Percentiles rank a stretch among this genome's conserved stretches.
Conservation (phyloP, 2,329 filamentous ascomycete species). For the Fusarium longipes region DNA sequence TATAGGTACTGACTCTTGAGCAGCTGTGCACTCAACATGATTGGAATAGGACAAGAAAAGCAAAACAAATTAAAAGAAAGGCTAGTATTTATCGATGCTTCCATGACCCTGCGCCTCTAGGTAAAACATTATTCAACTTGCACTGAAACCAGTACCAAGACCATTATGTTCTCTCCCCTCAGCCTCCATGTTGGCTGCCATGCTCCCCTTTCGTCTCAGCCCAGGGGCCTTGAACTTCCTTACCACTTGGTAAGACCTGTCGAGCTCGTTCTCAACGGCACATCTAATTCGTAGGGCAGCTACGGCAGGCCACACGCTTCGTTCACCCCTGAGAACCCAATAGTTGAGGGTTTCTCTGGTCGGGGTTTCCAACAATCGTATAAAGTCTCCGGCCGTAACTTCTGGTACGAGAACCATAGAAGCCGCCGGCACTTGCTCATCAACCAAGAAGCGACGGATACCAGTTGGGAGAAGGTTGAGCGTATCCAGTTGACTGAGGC, state of each 20-base stretch:
- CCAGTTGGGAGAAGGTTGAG: slow-evolving; percentile 76
- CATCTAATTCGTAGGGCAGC: slow-evolving; percentile 84
- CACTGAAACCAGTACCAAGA: slow-evolving; percentile 20
- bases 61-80: background rate
- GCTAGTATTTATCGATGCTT: slow-evolving; percentile 9
- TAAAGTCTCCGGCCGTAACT: slow-evolving; percentile 77
- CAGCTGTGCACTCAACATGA: background rate
- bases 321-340: slow-evolving; percentile 87
- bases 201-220: slow-evolving; percentile 59
- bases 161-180: slow-evolving; percentile 34
- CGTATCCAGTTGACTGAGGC: slow-evolving; percentile 82
- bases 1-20: background rate
- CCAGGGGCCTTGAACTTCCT: slow-evolving; percentile 69
- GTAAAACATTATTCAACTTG: slow-evolving; percentile 21
- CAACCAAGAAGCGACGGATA: slow-evolving; percentile 81
- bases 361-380: slow-evolving; percentile 83
- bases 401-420: slow-evolving; percentile 86
- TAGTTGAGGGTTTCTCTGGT: slow-evolving; percentile 80
- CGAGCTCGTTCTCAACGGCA: slow-evolving; percentile 87
- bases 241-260: slow-evolving; percentile 84
- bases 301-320: slow-evolving; percentile 91
- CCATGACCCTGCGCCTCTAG: background rate
- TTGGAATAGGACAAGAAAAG: background rate
- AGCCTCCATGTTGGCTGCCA: slow-evolving; percentile 47
- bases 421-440: slow-evolving; percentile 82